Conservation (phyloP, 2,329 filamentous ascomycete species). For the Pyricularia pennisetigena region DNA sequence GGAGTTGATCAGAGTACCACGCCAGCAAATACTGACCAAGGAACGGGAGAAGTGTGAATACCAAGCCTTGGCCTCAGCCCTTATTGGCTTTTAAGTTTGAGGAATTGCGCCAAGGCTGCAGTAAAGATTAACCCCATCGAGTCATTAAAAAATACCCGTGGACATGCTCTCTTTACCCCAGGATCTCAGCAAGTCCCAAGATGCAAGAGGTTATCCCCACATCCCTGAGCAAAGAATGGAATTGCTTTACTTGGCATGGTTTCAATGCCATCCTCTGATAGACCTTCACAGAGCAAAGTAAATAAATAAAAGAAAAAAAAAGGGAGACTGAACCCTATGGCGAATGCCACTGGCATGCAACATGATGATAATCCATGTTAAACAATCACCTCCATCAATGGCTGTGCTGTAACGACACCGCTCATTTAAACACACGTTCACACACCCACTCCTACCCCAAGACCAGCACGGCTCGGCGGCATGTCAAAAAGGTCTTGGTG, state of each 20-base stretch:
- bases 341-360: background rate
- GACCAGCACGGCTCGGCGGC: background rate
- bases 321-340: background rate
- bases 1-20: background rate
- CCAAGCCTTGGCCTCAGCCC: background rate
- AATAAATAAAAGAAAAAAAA: background rate
- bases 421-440: background rate
- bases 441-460: background rate
- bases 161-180: background rate
- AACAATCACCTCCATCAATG: background rate
- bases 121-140: background rate
- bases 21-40: background rate
- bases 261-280: background rate
- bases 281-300: background rate
- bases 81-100: background rate
- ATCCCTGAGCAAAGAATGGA: background rate
- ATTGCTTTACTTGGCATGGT: background rate
- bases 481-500: background rate
- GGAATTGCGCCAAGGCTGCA: background rate
- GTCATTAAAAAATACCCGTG: background rate
- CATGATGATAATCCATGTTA: background rate
- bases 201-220: too few species aligned
- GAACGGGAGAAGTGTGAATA: background rate
- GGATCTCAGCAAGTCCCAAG: background rate
- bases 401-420: background rate